phyloP scores from a whole-genome alignment of 495 filamentous ascomycete species.

The Neurospora intermedia region DNA sequence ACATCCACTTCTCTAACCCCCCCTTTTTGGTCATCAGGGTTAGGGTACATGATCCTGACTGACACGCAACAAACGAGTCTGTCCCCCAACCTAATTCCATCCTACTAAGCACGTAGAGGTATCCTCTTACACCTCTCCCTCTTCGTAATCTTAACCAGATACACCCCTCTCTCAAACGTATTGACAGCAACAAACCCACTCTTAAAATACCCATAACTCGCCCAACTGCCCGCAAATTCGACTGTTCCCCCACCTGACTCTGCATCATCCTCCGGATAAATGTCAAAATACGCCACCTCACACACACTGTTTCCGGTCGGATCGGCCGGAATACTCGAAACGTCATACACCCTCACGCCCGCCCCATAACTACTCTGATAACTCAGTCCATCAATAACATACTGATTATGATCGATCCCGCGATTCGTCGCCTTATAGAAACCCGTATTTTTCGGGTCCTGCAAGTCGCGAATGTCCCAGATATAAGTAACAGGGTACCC shows the following conservation, averaged over 20 bases:
- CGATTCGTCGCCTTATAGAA: constrained; percentile 37
- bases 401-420: constrained; percentile 54
- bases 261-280: constrained; percentile 48
- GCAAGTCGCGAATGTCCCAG: constrained; percentile 45
- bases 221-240: constrained; percentile 45
- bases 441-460: constrained; percentile 42
- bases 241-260: constrained; percentile 28
- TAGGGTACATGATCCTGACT: not conserved
- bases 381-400: constrained; percentile 39
- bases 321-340: constrained; percentile 40
- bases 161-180: constrained; percentile 46
- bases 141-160: constrained; percentile 24
- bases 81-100: not conserved
- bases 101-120: not conserved
- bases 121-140: not conserved
- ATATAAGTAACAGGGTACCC: constrained; percentile 43
- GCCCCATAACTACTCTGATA: constrained; percentile 53
- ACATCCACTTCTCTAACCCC: not conserved
- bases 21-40: not conserved
- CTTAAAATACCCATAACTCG: constrained; percentile 43
- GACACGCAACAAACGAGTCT: not conserved
- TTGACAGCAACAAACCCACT: constrained; percentile 44
- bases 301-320: constrained; percentile 41
- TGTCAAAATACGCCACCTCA: constrained; percentile 48
- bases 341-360: constrained; percentile 46